Conservation (phyloP, 179 eudicot genomes). For the Camellia oleifera region DNA sequence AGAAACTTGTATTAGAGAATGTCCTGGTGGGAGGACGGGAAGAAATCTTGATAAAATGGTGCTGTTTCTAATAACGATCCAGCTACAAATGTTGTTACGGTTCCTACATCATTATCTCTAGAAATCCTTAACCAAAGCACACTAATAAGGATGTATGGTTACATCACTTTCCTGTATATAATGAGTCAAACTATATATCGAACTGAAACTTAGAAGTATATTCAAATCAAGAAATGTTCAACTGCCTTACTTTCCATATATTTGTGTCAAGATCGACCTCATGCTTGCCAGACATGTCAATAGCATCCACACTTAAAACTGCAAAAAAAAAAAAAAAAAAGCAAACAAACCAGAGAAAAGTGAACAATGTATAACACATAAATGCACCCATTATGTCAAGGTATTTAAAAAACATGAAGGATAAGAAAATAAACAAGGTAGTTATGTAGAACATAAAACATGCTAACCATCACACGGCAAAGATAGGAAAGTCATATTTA, state of each 20-base stretch:
- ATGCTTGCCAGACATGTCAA: conserved; percentile 99
- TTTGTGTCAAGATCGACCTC: conserved; percentile 98
- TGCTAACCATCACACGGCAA: conserved; percentile 92
- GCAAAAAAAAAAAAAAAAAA: conserved; percentile 10
- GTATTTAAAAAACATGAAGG: neutral
- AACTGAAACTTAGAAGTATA: neutral
- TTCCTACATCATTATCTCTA: neutral
- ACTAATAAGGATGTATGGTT: neutral
- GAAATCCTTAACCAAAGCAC: neutral
- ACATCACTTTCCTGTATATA: neutral
- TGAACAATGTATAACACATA: neutral
- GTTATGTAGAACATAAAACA: conserved; percentile 14
- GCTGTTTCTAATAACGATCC: too few species aligned
- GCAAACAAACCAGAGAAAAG: neutral
- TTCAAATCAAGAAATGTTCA: neutral
- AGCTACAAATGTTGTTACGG: neutral
- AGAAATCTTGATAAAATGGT: too few species aligned
- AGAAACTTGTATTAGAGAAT: too few species aligned
- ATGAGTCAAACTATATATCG: neutral
- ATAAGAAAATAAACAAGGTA: conserved; percentile 1
- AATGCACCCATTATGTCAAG: neutral
- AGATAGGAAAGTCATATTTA: conserved; percentile 93
- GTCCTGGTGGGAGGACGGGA: too few species aligned
- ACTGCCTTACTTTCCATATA: conserved; percentile 82
- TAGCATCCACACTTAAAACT: conserved; percentile 97